Evolutionary conservation across 2,329 filamentous ascomycete genomes (phyloP).

Genomic region (Colletotrichum plurivorum): DNA sequence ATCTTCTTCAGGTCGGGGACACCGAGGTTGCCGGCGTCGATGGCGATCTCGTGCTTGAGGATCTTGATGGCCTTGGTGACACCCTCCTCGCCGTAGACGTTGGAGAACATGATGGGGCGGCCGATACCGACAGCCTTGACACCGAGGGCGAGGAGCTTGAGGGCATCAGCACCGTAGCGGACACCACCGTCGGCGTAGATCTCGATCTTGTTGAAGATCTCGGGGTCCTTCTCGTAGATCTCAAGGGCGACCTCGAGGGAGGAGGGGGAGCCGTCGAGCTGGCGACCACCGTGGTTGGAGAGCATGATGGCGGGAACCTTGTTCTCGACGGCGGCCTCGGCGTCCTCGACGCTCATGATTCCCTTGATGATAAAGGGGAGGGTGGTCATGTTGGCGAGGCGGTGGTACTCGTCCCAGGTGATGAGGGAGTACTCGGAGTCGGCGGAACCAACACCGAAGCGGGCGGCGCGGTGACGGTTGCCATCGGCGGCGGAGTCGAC

Average conservation of each 20-base stretch:
- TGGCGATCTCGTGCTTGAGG: conserved; percentile 64
- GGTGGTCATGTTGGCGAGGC: conserved; percentile 51
- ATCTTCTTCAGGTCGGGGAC: conserved; percentile 55
- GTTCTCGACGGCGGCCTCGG: conserved; percentile 51
- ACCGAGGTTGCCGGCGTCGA: conserved; percentile 60
- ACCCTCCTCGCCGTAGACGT: conserved; percentile 64
- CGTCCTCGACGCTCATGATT: conserved; percentile 54
- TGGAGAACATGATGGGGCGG: conserved; percentile 66
- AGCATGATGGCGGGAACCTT: conserved; percentile 54
- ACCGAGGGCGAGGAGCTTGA: conserved; percentile 60
- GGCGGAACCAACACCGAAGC: conserved; percentile 55
- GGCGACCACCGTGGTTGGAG: conserved; percentile 60
- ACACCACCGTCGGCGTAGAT: conserved; percentile 59
- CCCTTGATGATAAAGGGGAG: conserved; percentile 59
- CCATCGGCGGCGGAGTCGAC: conserved; percentile 56
- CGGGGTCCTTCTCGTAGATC: conserved; percentile 53
- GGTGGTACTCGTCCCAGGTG: conserved; percentile 54
- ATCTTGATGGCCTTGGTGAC: conserved; percentile 60
- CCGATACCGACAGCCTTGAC: conserved; percentile 62
- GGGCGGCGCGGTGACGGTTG: conserved; percentile 57
- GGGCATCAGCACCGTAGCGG: conserved; percentile 57
- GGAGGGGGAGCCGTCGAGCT: conserved; percentile 56
- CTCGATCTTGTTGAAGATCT: conserved; percentile 56
- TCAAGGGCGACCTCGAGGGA: conserved; percentile 56
- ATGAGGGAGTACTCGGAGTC: conserved; percentile 38